These are phyloP conservation scores for Davidsoniella neocaledoniae DNA, from an alignment of 2,329 filamentous ascomycete species.

Conservation along the genomic window DNA sequence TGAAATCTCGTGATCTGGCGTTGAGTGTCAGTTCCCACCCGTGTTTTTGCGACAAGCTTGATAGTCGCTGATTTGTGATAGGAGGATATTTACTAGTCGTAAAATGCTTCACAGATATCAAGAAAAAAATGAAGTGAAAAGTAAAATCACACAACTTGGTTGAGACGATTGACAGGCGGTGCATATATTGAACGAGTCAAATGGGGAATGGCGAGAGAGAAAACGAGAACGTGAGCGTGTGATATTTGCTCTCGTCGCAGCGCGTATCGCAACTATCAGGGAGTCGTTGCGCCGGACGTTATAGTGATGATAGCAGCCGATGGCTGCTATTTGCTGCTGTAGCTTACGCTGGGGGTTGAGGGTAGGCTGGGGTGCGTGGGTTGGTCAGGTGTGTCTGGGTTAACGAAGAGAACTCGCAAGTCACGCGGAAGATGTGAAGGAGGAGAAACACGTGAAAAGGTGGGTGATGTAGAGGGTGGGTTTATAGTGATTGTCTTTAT, in stretches of 20 bases:
- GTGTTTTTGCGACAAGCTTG: no score
- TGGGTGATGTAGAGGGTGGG: constrained; percentile 19
- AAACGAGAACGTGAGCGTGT: background rate
- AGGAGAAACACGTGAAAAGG: constrained; percentile 25
- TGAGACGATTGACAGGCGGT: no score
- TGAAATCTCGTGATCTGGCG: constrained; percentile 32
- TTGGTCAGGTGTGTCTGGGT: constrained; percentile 8
- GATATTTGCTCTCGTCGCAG: no score
- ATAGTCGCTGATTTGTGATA: background rate
- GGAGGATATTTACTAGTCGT: background rate
- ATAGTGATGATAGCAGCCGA: background rate
- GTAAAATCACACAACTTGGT: no score
- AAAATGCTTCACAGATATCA: no score
- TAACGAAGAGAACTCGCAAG: constrained; percentile 13
- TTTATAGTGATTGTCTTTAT: background rate
- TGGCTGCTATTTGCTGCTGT: constrained; percentile 1
- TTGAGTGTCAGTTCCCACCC: background rate
- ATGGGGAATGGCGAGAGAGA: constrained; percentile 11
- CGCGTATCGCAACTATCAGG: no score
- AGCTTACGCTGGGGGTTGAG: background rate
- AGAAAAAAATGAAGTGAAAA: no score
- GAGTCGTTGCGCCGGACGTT: no score
- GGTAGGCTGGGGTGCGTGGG: background rate
- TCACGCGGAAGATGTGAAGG: constrained; percentile 23
- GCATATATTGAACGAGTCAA: constrained; percentile 6